Evolutionary conservation across 1,284 basidiomycete genomes (phyloP), one percentile per base, ranked within the genome.

Genomic region (Hortiboletus rubellus): DNA sequence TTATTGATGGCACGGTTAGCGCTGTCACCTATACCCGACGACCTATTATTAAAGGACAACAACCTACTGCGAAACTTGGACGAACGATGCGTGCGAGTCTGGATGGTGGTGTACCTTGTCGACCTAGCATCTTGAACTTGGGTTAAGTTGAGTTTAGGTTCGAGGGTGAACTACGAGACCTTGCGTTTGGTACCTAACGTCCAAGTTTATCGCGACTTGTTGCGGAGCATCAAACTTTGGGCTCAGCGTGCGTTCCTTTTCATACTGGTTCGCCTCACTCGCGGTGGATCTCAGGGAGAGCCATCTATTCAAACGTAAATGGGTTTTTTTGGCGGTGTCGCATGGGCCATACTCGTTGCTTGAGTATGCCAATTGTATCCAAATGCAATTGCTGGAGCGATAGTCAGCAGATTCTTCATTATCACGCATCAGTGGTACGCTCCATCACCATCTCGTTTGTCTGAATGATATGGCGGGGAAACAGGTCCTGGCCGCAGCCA

Each of bases 351-450:
- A 82, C 84, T 98, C 48, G 96, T 98, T 12, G 97, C 97, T 47
- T 88, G 97, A 71, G 96, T 99, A 82, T 99, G 97, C 78, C 97
- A 99, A 70, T 77, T 99, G 57, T 99, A 98, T 73, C 97, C 97
- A 34, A 97, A 92, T 65, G 94, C 94, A 33, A 87, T 89, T 57
- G 94, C 96, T 17, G 95, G 95, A 15, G 93, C 93, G 2, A 95
- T 99, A 67, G 94, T 99, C 66, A 94, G 93, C 76, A 86, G 95
- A 66, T 98, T 96, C 77, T 98, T 98, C 72, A 93, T 95, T 58
- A 96, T 98, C 66, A 92, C 95, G 85, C 92, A 94, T 72, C 92
- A 95, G 79, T 98, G 96, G 96, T 92, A 55, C 50, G 87, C 74
- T 36, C 7, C 43, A 12, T 41, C 52, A 11, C 24, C 46, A 27